Conservation (phyloP, 2,329 filamentous ascomycete species). For the Ascochyta viciae-villosae region DNA sequence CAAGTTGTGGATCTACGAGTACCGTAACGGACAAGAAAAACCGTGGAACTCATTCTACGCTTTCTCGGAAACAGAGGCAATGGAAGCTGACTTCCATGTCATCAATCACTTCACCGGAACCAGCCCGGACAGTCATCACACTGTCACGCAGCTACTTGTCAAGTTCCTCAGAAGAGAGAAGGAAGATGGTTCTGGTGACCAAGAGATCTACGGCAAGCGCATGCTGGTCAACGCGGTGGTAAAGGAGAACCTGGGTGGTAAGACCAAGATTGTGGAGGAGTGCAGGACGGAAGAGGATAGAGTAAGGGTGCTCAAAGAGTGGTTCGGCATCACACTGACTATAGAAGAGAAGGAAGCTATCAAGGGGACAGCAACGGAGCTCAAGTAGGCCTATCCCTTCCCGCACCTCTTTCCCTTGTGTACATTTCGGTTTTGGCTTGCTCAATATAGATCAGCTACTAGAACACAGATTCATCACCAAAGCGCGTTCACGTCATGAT, state of each 20-base stretch:
- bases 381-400: constrained; percentile 9
- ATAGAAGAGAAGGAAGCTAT: constrained; percentile 48
- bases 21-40: constrained; percentile 48
- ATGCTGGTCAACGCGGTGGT: constrained; percentile 54
- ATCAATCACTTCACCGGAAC: constrained; percentile 49
- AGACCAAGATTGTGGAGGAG: constrained; percentile 48
- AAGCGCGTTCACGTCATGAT: too few species aligned
- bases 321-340: constrained; percentile 51
- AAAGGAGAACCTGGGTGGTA: constrained; percentile 53
- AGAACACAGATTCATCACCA: too few species aligned
- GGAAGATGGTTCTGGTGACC: constrained; percentile 39
- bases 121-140: constrained; percentile 44
- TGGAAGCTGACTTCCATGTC: constrained; percentile 50
- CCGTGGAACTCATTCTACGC: constrained; percentile 54
- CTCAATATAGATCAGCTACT: not conserved
- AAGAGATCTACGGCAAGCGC: constrained; percentile 46
- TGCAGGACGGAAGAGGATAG: constrained; percentile 51
- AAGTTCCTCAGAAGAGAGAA: constrained; percentile 47
- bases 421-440: not conserved
- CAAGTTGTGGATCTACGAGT: constrained; percentile 70
- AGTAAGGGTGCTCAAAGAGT: constrained; percentile 47
- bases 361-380: constrained; percentile 33
- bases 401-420: not conserved
- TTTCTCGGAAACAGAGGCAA: constrained; percentile 51
- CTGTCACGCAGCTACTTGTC: constrained; percentile 45